Conservation (phyloP, 345 rosid genomes). For the Populus euphratica region DNA sequence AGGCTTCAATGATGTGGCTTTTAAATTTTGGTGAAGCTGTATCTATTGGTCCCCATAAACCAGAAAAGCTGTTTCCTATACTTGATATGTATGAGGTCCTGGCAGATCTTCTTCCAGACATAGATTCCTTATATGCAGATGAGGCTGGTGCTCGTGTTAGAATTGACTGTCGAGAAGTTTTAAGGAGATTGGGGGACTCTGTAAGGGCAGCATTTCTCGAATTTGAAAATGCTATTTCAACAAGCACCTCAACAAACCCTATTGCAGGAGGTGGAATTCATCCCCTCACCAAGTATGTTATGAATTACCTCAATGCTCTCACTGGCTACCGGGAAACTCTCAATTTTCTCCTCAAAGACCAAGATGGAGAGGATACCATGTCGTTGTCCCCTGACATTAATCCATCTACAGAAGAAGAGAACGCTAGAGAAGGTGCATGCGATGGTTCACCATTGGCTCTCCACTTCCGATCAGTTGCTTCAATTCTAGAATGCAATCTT, state of each 20-base stretch:
- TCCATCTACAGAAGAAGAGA: constrained; percentile 41
- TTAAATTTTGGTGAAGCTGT: constrained; percentile 83
- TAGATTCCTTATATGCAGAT: constrained; percentile 48
- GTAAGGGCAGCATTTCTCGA: constrained; percentile 64
- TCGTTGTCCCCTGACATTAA: constrained; percentile 35
- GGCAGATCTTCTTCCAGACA: constrained; percentile 59
- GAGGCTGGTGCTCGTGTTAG: constrained; percentile 49
- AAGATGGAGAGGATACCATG: constrained; percentile 29
- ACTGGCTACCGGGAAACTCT: constrained; percentile 66
- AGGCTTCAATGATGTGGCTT: constrained; percentile 67
- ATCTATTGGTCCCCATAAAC: constrained; percentile 69
- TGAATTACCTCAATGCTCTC: constrained; percentile 68
- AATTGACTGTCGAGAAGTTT: constrained; percentile 54
- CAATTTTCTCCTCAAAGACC: constrained; percentile 53
- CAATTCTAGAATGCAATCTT: constrained; percentile 66
- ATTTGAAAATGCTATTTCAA: constrained; percentile 65
- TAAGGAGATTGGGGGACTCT: constrained; percentile 57
- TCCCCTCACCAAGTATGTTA: constrained; percentile 70
- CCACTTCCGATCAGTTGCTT: constrained; percentile 54
- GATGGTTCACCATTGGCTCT: constrained; percentile 38
- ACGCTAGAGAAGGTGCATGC: constrained; percentile 21
- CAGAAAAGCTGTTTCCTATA: constrained; percentile 64
- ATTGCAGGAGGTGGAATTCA: constrained; percentile 72
- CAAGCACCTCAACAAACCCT: constrained; percentile 50
- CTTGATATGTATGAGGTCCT: constrained; percentile 84